Percentiles rank a stretch among this genome's conserved stretches.
Evolutionary conservation across 2,329 filamentous ascomycete genomes (phyloP).

Genomic region (Orbilia oligospora): DNA sequence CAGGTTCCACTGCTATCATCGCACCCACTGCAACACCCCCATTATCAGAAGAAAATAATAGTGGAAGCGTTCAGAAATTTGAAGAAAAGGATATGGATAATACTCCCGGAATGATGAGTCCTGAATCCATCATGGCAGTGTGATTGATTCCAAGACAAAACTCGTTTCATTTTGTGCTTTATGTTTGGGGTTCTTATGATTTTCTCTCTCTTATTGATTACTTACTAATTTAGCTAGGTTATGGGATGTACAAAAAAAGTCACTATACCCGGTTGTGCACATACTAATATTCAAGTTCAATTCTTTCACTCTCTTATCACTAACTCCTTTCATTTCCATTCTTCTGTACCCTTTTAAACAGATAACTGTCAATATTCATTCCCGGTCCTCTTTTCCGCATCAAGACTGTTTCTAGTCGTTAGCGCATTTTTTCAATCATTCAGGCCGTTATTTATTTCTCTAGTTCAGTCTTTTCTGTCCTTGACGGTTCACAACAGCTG

Average conservation of each 20-base stretch:
- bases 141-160: conserved; percentile 30
- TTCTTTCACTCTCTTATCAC: conserved; percentile 7
- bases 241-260: conserved; percentile 30
- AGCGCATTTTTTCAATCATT: conserved; percentile 17
- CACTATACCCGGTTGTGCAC: conserved; percentile 28
- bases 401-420: conserved; percentile 27
- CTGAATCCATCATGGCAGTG: conserved; percentile 76
- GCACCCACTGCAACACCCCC: conserved; percentile 56
- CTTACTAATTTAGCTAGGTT: conserved; percentile 31
- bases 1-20: conserved; percentile 65
- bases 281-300: conserved; percentile 15
- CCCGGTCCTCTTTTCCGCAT: not conserved
- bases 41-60: conserved; percentile 65
- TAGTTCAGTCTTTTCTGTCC: not conserved
- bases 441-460: not conserved
- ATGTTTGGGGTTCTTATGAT: conserved; percentile 14
- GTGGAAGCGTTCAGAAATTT: conserved; percentile 68
- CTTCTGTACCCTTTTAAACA: conserved; percentile 28
- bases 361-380: conserved; percentile 6
- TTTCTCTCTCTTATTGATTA: conserved; percentile 11
- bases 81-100: conserved; percentile 78
- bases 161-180: conserved; percentile 28
- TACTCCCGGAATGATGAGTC: conserved; percentile 82
- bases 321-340: not conserved
- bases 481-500: conserved; percentile 1